Evolutionary conservation across 306 rosid genomes (phyloP).

Genomic region (Vicia faba): DNA sequence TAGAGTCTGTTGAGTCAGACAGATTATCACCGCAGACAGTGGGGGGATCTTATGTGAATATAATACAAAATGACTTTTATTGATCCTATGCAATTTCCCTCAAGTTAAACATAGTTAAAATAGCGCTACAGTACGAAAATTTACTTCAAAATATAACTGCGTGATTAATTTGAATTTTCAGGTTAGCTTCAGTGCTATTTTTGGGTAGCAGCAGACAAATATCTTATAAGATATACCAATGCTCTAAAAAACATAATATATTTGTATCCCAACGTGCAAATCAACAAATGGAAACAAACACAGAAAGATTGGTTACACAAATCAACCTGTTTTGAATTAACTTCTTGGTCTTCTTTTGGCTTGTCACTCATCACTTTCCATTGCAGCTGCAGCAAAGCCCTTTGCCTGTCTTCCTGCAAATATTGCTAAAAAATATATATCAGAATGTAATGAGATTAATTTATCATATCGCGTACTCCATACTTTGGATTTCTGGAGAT

Average conservation of each 20-base stretch:
- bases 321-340: slow-evolving; percentile 76
- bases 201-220: slow-evolving; percentile 20
- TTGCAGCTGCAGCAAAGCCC: slow-evolving; percentile 89
- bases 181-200: slow-evolving; percentile 5
- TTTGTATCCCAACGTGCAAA: slow-evolving; percentile 12
- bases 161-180: slow-evolving; percentile 11
- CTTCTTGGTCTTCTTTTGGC: slow-evolving; percentile 86
- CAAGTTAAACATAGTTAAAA: slow-evolving; percentile 1
- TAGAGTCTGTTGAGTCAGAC: neutral
- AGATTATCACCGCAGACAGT: neutral
- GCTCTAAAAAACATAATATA: slow-evolving; percentile 24
- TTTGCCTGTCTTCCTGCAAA: slow-evolving; percentile 90
- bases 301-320: slow-evolving; percentile 19
- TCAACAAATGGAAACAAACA: slow-evolving; percentile 28
- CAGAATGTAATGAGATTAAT: slow-evolving; percentile 9
- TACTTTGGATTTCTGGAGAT: slow-evolving; percentile 90
- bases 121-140: slow-evolving; percentile 17
- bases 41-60: neutral
- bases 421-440: slow-evolving; percentile 18
- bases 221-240: slow-evolving; percentile 17
- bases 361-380: slow-evolving; percentile 97
- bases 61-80: neutral
- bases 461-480: slow-evolving; percentile 34
- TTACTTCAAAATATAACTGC: slow-evolving; percentile 5
- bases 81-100: neutral